Evolutionary conservation across 1,284 basidiomycete genomes (phyloP).

Genomic region (Irpex sp.): DNA sequence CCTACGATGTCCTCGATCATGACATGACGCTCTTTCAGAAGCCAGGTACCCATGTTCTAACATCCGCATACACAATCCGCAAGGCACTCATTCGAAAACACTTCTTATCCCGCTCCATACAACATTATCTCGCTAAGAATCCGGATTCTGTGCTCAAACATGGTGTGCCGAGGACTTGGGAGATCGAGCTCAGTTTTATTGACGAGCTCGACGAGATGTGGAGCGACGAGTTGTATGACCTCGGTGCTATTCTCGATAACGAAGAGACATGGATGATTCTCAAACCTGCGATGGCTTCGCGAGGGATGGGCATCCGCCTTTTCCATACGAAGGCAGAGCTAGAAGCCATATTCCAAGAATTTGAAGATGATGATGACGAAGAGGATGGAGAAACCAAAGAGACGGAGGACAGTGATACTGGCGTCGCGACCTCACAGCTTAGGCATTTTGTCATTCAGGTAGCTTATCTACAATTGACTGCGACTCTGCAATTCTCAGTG

Average conservation of each 20-base stretch:
- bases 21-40: constrained; percentile 50
- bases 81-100: constrained; percentile 96
- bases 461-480: constrained; percentile 4
- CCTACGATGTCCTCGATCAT: constrained; percentile 83
- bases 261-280: constrained; percentile 82
- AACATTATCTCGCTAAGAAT: constrained; percentile 74
- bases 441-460: constrained; percentile 98
- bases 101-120: constrained; percentile 79
- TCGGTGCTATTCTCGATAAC: constrained; percentile 60
- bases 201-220: constrained; percentile 40
- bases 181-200: constrained; percentile 82
- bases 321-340: constrained; percentile 81
- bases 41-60: constrained; percentile 42
- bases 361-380: constrained; percentile 63
- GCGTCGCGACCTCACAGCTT: constrained; percentile 82
- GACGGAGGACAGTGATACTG: constrained; percentile 35
- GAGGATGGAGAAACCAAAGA: constrained; percentile 30
- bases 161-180: constrained; percentile 79
- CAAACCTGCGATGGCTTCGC: constrained; percentile 97
- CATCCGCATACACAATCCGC: constrained; percentile 87
- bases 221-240: constrained; percentile 89
- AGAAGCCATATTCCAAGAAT: constrained; percentile 78
- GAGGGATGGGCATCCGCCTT: constrained; percentile 91
- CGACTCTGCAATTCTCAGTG: neutral
- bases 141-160: constrained; percentile 49